These are phyloP conservation scores for Neonothopanus nambi DNA, from an alignment of 1,284 basidiomycete genomes.

Conservation along the genomic window DNA sequence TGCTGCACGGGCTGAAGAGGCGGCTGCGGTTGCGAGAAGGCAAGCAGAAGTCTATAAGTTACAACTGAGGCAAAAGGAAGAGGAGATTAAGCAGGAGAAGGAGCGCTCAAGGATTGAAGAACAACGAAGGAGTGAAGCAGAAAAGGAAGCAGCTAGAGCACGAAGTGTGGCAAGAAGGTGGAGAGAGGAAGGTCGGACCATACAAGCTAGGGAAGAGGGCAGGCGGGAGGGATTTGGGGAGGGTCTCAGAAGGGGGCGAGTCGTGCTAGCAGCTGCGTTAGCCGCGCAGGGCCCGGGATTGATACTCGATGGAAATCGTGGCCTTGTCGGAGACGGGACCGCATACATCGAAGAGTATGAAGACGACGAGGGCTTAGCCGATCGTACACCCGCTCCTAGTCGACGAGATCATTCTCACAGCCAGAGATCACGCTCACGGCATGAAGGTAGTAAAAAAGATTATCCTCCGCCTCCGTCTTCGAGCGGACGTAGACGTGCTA, in stretches of 20 bases:
- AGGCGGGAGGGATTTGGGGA: conserved; percentile 6
- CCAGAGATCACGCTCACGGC: not conserved
- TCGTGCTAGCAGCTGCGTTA: conserved; percentile 3
- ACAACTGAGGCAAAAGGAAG: conserved; percentile 2
- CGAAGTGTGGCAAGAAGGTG: conserved; percentile 8
- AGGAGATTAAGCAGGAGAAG: not conserved
- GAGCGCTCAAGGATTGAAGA: conserved; percentile 3
- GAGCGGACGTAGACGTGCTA: not conserved
- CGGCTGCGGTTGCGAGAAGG: conserved; percentile 3
- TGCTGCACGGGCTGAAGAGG: conserved; percentile 1
- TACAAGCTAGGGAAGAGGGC: conserved; percentile 7
- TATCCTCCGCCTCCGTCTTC: not conserved
- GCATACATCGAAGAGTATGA: conserved; percentile 13
- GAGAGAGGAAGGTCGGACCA: conserved; percentile 7
- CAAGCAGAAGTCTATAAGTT: conserved; percentile 10
- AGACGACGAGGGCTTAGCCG: not conserved
- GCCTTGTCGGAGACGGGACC: conserved; percentile 9
- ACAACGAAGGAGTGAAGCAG: conserved; percentile 4
- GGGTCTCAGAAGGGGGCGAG: conserved; percentile 7
- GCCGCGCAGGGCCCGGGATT: not conserved
- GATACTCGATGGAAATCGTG: not conserved
- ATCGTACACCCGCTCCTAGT: not conserved
- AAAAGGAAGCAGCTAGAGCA: conserved; percentile 9
- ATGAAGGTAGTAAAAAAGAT: not conserved
- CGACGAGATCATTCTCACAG: not conserved